A percentile compares a stretch with the other conserved stretches of the same genome.
These are phyloP conservation scores for Ogataea paradorogensis DNA, from an alignment of 805 yeast species.

Conservation along the genomic window DNA sequence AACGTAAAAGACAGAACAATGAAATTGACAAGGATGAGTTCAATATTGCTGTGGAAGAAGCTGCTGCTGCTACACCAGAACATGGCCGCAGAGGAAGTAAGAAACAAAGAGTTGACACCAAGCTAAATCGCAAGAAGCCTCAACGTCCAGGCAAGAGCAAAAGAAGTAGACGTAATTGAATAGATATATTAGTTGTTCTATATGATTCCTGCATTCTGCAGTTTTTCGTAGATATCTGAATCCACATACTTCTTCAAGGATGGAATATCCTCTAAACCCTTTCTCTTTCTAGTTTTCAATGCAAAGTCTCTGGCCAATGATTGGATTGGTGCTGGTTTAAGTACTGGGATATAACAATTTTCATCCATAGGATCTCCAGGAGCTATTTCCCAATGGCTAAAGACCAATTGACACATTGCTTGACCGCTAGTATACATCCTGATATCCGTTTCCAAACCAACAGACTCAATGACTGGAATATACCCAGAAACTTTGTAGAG, in stretches of 20 bases:
- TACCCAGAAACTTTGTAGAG: slow-evolving; percentile 57
- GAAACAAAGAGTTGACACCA: slow-evolving; percentile 57
- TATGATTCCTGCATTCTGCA: slow-evolving; percentile 34
- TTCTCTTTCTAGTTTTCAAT: slow-evolving; percentile 82
- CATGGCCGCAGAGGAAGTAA: slow-evolving; percentile 41
- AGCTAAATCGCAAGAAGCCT: slow-evolving; percentile 22
- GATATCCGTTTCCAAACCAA: slow-evolving; percentile 86
- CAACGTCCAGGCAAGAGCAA: slow-evolving; percentile 56
- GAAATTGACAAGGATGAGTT: slow-evolving; percentile 75
- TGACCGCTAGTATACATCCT: slow-evolving; percentile 75
- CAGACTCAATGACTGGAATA: slow-evolving; percentile 86
- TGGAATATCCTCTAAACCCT: slow-evolving; percentile 78
- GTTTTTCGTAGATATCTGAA: slow-evolving; percentile 48
- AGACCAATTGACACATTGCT: slow-evolving; percentile 64
- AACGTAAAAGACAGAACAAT: slow-evolving; percentile 78
- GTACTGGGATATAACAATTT: slow-evolving; percentile 57
- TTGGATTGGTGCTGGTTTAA: slow-evolving; percentile 69
- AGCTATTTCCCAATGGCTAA: slow-evolving; percentile 70
- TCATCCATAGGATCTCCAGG: slow-evolving; percentile 91
- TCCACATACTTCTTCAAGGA: slow-evolving; percentile 66
- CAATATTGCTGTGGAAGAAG: slow-evolving; percentile 90
- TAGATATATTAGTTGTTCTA: slow-evolving; percentile 8
- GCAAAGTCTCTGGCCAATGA: slow-evolving; percentile 86
- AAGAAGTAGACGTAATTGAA: slow-evolving; percentile 36
- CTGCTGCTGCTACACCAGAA: slow-evolving; percentile 57